Base-by-base conservation (phyloP, 2,329 filamentous ascomycete genomes). In the Rasamsonia emersonii region DNA sequence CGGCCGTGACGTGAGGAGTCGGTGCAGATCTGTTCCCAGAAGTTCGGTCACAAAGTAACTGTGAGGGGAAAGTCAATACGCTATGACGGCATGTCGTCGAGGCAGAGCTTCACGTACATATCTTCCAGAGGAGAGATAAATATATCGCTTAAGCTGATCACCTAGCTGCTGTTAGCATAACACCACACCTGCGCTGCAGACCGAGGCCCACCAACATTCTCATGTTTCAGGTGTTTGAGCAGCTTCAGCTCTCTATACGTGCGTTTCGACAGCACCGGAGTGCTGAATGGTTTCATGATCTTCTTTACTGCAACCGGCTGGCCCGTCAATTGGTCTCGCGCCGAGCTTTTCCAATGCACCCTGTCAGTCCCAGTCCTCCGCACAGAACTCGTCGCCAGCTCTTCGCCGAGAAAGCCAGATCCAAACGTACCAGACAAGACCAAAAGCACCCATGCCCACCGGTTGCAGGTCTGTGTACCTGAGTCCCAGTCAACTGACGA, bases 241-340 rank as follows among this genome's bases (percentile, higher is more conserved):
- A 98, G 75, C 71, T 96, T 98, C 57, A 98, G 69, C 64, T 98
- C 91, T 55, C 91, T 80, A 62, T 98, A 98, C 46, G 91, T 98
- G 57, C 91, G 77, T 71, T 98, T 98, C 37, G 91, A 91, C 28
- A 98, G 73, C 37, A 98, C 91, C 1, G 91, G 88, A n/a, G 91
- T 98, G 72, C 88, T 95, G 67, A 98, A 98, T 7, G 91, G 91
- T 71, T 96, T 98, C 89, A 98, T 96, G 57, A 98, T 98, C 77
- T 98, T 98, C 76, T 98, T 98, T 59, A 98, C 88, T 38, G 91
- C 91, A 40, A 98, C 91, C 64, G 88, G 86, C 63, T 95, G 88
- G 59, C 77, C 84, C 39, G 91, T 96, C 64, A 98, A 86, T 69
- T 96, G 88, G 62, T 98, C 91, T 66, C 86, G 89, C 37, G 91